Percentiles rank a stretch among this genome's conserved stretches.
phyloP scores from a whole-genome alignment of 2,329 filamentous ascomycete species.

The Fusarium piperis region DNA sequence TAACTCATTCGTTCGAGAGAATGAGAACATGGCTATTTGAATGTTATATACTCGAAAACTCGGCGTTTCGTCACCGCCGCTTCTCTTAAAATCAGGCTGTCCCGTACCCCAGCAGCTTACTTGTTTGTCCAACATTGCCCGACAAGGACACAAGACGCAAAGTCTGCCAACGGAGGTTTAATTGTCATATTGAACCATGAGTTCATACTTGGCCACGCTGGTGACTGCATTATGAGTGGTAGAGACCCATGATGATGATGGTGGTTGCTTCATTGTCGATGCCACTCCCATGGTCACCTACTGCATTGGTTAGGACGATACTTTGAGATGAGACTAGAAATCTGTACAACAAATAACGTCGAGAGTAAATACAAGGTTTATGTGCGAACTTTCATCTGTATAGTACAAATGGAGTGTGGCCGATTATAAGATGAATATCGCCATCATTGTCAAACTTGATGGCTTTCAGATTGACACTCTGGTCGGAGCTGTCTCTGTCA shows the following conservation, averaged over 20 bases:
- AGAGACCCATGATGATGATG: neutral
- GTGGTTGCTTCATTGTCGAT: neutral
- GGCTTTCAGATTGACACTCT: too few species aligned
- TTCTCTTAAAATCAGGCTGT: neutral
- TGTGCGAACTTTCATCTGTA: conserved; percentile 11
- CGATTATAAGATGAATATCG: neutral
- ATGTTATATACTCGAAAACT: neutral
- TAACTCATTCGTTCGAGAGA: neutral
- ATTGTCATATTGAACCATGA: neutral
- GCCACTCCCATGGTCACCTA: neutral
- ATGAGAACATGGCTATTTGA: neutral
- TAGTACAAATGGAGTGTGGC: neutral
- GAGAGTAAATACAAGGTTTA: neutral
- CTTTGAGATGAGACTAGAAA: neutral
- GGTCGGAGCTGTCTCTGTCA: neutral
- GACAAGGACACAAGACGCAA: neutral
- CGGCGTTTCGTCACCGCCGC: too few species aligned
- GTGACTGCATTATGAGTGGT: neutral
- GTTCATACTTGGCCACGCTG: neutral
- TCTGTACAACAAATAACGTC: neutral
- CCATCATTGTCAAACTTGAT: neutral
- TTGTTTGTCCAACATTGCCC: neutral
- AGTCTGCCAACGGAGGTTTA: neutral
- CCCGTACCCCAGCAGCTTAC: neutral
- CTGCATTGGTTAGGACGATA: neutral